Base-by-base conservation (phyloP, 1,284 basidiomycete species). In the Coniferiporia sulphurascens region DNA sequence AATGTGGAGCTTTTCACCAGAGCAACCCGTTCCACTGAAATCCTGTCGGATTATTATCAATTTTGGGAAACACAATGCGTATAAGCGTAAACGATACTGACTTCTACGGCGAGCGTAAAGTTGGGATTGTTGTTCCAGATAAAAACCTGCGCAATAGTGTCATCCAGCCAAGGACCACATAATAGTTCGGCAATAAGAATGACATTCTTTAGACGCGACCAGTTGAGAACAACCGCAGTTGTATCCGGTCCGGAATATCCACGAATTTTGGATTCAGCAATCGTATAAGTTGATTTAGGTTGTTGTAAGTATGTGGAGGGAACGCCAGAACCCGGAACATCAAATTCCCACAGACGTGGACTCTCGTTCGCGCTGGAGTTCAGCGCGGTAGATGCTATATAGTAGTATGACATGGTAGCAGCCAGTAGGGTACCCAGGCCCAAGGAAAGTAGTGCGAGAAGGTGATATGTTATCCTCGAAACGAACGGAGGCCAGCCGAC, bases 41-140 rank as follows among this genome's bases (percentile, higher is more conserved):
- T 57, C 78, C 77, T 61, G 43, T 13, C 55, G 45, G 52, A 5
- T 27, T 27, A 27, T 21, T 43, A n/a, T 21, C 17, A 56, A 6
- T 21, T 21, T 22, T 48, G 27, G 27, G 5, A 55, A 4, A 21
- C 60, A 44, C 48, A 19, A 21, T 8, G 21, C 27, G 56, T 22
- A 52, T 43, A 4, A 38, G 27, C 41, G 36, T 41, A 48, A 41
- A 44, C n/a, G 32, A 62, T 51, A 17, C 61, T 41, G 4, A 58
- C 60, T 41, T 58, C 41, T 9, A 19, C 4, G 12, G 22, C 19
- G 13, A 57, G 48, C 15, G 48, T 36, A 36, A 86, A 62, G 15
- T 68, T 67, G 1, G 81, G 80, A 66, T 71, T 82, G 66, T 88
- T 87, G 60, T 88, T 87, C 85, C 85, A 89, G 12, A 87, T 70